phyloP scores from a whole-genome alignment of 768 basidiomycete species.

The Stropharia rugosoannulata region DNA sequence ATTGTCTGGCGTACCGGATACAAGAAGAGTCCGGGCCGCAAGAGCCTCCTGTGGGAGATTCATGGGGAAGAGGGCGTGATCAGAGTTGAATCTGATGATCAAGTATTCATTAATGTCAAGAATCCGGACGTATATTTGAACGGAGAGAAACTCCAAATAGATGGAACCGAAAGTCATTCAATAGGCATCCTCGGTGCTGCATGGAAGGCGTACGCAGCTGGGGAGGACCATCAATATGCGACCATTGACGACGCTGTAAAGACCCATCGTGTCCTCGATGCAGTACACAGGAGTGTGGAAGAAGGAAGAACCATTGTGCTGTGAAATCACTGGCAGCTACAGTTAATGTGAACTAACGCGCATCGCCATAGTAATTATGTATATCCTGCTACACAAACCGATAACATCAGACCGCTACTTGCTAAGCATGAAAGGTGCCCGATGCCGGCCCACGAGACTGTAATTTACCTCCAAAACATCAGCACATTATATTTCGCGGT shows the following conservation, averaged over 20 bases:
- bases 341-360: no score
- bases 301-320: neutral
- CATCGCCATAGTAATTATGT: no score
- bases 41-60: conserved; percentile 30
- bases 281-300: neutral
- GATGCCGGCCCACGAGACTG: no score
- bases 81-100: conserved; percentile 1
- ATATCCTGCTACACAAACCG: no score
- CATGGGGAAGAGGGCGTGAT: conserved; percentile 31
- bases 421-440: no score
- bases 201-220: neutral
- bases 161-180: neutral
- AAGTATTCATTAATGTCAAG: neutral
- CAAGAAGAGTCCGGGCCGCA: conserved; percentile 18
- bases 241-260: neutral
- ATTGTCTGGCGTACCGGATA: conserved; percentile 24
- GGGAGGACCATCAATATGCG: neutral
- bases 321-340: no score
- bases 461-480: no score
- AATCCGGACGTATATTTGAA: neutral
- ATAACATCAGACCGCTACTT: no score
- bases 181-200: neutral
- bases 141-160: neutral
- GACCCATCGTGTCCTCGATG: neutral
- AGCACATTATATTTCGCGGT: no score